These are phyloP conservation scores for Chimonanthus praecox DNA, from an alignment of 164 flowering plant genomes.

Conservation along the genomic window DNA sequence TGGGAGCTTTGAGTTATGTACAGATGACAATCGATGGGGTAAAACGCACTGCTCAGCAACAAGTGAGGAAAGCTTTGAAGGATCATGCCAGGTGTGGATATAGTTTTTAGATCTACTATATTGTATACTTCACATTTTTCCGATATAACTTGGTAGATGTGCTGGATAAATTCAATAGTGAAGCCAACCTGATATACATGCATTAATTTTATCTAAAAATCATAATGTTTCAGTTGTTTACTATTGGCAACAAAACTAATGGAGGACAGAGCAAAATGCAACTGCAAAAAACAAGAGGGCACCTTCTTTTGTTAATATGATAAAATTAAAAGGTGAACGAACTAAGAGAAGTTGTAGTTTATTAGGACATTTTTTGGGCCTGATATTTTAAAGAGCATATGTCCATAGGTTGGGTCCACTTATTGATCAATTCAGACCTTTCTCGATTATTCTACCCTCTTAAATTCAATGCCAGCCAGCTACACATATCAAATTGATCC, in stretches of 20 bases:
- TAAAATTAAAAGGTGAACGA: background rate
- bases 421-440: no score
- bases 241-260: no score
- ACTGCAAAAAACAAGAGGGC: background rate
- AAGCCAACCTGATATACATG: no score
- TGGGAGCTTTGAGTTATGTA: background rate
- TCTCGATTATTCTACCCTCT: no score
- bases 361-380: background rate
- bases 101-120: background rate
- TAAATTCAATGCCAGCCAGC: no score
- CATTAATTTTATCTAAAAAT: no score
- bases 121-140: no score
- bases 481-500: no score
- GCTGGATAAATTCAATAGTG: no score
- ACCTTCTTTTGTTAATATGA: background rate
- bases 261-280: background rate
- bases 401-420: no score
- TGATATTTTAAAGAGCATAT: background rate
- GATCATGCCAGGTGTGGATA: slow-evolving; percentile 68
- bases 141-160: no score
- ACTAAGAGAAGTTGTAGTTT: background rate
- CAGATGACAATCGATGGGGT: slow-evolving; percentile 95
- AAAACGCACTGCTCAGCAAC: slow-evolving; percentile 88
- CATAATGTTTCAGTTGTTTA: no score
- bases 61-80: slow-evolving; percentile 78